A percentile compares a stretch with the other conserved stretches of the same genome.
These are phyloP conservation scores for Colletotrichum endophyticum DNA, from an alignment of 2,329 filamentous ascomycete species.

Conservation along the genomic window DNA sequence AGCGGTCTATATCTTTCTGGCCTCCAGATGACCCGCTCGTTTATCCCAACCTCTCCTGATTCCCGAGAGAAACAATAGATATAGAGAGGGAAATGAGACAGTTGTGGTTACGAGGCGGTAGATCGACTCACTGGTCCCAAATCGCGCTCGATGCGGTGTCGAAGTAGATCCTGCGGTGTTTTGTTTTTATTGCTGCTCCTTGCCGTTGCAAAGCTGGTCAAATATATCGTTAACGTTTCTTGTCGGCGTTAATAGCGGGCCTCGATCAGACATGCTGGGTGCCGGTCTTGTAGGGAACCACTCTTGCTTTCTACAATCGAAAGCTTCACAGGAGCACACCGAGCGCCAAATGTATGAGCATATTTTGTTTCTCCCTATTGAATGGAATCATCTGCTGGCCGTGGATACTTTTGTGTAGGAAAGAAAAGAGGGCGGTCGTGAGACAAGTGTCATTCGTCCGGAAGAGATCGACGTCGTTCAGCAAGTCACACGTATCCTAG, in stretches of 20 bases:
- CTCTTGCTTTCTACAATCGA: neutral
- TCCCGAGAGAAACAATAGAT: fast-evolving
- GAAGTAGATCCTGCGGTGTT: neutral
- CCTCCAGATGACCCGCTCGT: neutral
- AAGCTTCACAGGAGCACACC: neutral
- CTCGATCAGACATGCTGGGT: neutral
- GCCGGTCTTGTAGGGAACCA: neutral
- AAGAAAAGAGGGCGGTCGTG: neutral
- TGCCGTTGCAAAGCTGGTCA: neutral
- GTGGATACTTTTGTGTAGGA: neutral
- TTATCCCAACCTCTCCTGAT: neutral
- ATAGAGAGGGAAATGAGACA: neutral
- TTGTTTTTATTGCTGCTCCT: fast-evolving
- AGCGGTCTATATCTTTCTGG: neutral
- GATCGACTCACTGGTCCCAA: neutral
- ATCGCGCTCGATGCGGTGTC: neutral
- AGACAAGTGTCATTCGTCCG: fast-evolving
- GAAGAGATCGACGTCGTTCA: neutral
- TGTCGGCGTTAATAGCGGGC: neutral
- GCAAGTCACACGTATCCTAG: neutral
- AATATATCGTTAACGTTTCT: neutral
- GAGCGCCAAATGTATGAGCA: neutral
- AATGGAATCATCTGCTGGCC: neutral
- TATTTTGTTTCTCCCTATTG: neutral
- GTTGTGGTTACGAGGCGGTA: neutral